Percentiles rank a stretch among this genome's conserved stretches.
phyloP scores from a whole-genome alignment of 75 land plant genomes.

The Picea glauca region DNA sequence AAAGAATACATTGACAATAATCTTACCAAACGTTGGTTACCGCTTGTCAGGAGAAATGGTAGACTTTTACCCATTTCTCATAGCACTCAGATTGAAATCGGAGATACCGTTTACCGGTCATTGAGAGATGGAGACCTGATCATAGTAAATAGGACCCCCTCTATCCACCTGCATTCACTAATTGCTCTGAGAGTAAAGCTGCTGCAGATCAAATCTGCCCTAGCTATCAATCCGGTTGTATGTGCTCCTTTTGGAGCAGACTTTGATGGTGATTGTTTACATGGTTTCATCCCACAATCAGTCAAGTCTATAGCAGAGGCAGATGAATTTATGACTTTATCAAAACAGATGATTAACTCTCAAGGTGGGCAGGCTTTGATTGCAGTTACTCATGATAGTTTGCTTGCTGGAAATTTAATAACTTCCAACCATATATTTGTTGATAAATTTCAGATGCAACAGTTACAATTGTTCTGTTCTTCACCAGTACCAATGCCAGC shows the following conservation, averaged over 20 bases:
- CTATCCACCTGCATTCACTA: constrained; percentile 82
- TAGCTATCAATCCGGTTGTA: constrained; percentile 69
- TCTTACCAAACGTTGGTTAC: background rate
- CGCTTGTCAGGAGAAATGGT: constrained; percentile 28
- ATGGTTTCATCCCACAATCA: constrained; percentile 83
- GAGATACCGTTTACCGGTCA: constrained; percentile 60
- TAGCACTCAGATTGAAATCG: constrained; percentile 36
- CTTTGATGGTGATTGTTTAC: constrained; percentile 91
- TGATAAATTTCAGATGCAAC: constrained; percentile 59
- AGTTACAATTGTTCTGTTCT: constrained; percentile 60
- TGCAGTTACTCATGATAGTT: constrained; percentile 77
- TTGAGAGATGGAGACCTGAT: constrained; percentile 74
- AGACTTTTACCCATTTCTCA: background rate
- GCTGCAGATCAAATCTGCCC: constrained; percentile 31
- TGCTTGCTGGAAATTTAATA: constrained; percentile 64
- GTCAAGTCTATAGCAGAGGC: constrained; percentile 57
- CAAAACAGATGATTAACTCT: constrained; percentile 48
- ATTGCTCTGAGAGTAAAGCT: constrained; percentile 62
- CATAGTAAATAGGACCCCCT: constrained; percentile 74
- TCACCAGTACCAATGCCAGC: constrained; percentile 36
- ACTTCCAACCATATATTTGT: constrained; percentile 34
- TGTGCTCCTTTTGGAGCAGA: constrained; percentile 82
- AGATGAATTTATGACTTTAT: constrained; percentile 56
- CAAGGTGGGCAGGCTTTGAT: constrained; percentile 76
- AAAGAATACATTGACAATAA: background rate